A percentile compares a stretch with the other conserved stretches of the same genome.
phyloP scores from a whole-genome alignment of 495 filamentous ascomycete species.

The Chlorociboria aeruginascens region DNA sequence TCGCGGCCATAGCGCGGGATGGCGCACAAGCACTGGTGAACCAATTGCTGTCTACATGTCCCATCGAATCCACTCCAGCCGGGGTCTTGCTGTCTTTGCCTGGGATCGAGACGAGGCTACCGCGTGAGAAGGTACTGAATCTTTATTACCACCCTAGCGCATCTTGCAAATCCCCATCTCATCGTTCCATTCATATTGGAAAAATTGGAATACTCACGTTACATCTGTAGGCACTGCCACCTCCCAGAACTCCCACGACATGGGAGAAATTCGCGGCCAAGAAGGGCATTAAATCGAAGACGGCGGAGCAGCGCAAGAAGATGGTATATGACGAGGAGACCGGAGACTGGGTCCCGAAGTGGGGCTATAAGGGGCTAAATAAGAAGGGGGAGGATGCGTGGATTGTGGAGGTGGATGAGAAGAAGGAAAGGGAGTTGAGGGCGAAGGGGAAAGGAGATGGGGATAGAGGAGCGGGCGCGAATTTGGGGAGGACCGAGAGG shows the following conservation, averaged over 20 bases:
- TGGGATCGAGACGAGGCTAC: conserved; percentile 49
- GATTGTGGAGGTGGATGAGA: conserved; percentile 82
- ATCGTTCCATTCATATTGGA: too few species aligned
- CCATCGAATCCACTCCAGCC: conserved; percentile 50
- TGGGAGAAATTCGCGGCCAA: conserved; percentile 93
- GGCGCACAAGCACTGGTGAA: conserved; percentile 81
- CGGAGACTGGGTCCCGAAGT: conserved; percentile 81
- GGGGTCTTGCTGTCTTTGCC: conserved; percentile 73
- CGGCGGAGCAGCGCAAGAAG: conserved; percentile 50
- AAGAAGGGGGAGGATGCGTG: conserved; percentile 67
- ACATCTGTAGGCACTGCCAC: conserved; percentile 47
- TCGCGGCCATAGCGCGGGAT: conserved; percentile 65
- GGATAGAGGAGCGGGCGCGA: conserved; percentile 27
- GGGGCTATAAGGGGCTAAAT: conserved; percentile 91
- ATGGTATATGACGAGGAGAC: conserved; percentile 72
- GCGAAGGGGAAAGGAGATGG: conserved; percentile 47
- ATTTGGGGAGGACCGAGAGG: conserved; percentile 36
- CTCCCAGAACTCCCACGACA: conserved; percentile 68
- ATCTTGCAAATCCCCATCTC: background rate
- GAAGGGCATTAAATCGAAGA: conserved; percentile 84
- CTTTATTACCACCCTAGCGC: background rate
- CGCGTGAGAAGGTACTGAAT: conserved; percentile 58
- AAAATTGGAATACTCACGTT: background rate
- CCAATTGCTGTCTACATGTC: conserved; percentile 75
- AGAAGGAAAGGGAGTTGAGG: conserved; percentile 52